phyloP scores from a whole-genome alignment of 305 asterid genomes.

The Fraxinus sp. region DNA sequence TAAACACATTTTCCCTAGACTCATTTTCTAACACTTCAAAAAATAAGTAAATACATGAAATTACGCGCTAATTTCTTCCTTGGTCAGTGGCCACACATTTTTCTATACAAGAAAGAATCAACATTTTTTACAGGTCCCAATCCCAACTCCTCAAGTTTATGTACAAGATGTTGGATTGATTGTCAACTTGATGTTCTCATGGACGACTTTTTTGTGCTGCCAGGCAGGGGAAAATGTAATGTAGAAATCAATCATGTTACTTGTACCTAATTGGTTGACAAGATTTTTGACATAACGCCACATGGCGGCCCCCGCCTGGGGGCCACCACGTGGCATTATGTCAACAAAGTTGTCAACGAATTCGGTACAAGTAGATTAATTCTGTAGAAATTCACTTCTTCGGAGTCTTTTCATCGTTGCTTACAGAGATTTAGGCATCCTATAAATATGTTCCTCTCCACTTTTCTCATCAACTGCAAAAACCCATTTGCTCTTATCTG shows the following conservation, averaged over 20 bases:
- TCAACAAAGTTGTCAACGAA: no score
- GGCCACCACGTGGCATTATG: no score
- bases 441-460: slow-evolving; percentile 66
- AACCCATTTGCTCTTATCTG: neutral
- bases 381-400: no score
- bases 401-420: neutral
- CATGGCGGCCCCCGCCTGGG: no score
- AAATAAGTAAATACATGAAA: neutral
- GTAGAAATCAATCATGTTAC: no score
- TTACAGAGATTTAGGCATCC: slow-evolving; percentile 40
- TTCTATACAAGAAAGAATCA: neutral
- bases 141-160: neutral
- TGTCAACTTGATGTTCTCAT: neutral
- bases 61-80: neutral
- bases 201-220: neutral
- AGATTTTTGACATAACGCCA: no score
- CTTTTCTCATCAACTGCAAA: slow-evolving; percentile 43
- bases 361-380: no score
- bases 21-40: neutral
- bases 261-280: no score
- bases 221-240: neutral
- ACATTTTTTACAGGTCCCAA: neutral
- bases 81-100: neutral
- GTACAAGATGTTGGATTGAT: neutral
- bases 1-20: neutral